These are phyloP conservation scores for Cyclanthera cordifolia DNA, from an alignment of 306 rosid genomes.

Conservation along the genomic window DNA sequence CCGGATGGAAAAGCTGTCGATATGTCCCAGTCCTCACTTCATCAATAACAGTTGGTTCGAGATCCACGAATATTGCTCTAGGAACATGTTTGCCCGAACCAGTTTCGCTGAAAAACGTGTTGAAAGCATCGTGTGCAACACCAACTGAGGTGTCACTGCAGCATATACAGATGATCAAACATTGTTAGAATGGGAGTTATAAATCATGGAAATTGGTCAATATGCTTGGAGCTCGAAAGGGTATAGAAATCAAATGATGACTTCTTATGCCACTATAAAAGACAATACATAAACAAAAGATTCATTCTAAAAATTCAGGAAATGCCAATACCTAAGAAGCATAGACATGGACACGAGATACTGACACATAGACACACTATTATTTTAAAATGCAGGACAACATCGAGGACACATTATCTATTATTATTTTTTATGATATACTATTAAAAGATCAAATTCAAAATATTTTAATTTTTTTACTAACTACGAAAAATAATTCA, in stretches of 20 bases:
- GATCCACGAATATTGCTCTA: slow-evolving; percentile 62
- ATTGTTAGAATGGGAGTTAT: slow-evolving; percentile 4
- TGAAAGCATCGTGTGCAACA: slow-evolving; percentile 42
- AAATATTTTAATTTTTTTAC: too few relatives aligned
- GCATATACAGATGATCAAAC: slow-evolving; percentile 21
- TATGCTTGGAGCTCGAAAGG: not conserved
- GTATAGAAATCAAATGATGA: not conserved
- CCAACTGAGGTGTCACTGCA: slow-evolving; percentile 44
- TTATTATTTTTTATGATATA: too few relatives aligned
- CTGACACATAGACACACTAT: too few relatives aligned
- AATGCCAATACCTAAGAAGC: too few relatives aligned
- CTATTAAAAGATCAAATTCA: too few relatives aligned
- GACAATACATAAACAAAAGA: not conserved
- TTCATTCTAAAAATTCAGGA: not conserved
- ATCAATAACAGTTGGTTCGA: slow-evolving; percentile 62
- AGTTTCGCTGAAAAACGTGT: slow-evolving; percentile 64
- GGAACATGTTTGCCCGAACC: slow-evolving; percentile 58
- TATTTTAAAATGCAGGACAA: too few relatives aligned
- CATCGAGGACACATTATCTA: too few relatives aligned
- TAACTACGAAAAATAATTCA: too few relatives aligned
- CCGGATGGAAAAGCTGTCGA: slow-evolving; percentile 59
- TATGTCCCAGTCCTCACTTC: slow-evolving; percentile 51
- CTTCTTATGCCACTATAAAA: not conserved
- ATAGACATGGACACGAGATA: too few relatives aligned
- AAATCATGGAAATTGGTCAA: not conserved